Conservation (phyloP, 768 basidiomycete genomes). For the Mycena sanguinolenta region DNA sequence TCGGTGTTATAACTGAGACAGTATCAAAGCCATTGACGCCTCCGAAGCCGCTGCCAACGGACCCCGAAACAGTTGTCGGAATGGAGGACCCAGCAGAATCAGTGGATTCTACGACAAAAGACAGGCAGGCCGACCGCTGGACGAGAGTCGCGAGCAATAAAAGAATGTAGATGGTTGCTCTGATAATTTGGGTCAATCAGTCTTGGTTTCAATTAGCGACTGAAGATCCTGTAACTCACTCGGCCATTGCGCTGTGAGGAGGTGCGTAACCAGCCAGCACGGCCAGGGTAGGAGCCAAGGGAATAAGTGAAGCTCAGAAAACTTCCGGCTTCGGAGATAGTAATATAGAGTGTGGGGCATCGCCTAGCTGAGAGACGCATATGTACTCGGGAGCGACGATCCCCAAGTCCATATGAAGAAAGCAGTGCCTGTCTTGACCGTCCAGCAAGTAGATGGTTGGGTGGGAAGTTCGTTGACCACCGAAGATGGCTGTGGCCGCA, state of each 20-base stretch:
- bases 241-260: background rate
- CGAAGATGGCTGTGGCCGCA: background rate
- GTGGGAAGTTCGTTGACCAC: slow-evolving; percentile 9
- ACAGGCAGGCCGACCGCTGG: background rate
- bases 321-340: background rate
- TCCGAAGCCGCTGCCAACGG: too few relatives aligned
- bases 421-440: background rate
- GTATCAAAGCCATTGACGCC: too few relatives aligned
- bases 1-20: too few relatives aligned
- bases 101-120: background rate
- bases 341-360: slow-evolving; percentile 1
- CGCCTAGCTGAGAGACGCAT: slow-evolving; percentile 21
- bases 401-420: background rate
- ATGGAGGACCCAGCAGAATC: too few relatives aligned
- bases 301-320: slow-evolving; percentile 2
- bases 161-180: background rate
- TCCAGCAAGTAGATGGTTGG: background rate
- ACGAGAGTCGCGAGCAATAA: background rate
- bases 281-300: background rate
- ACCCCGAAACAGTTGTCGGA: too few relatives aligned
- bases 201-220: background rate
- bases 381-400: slow-evolving; percentile 9
- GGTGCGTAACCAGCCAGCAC: background rate
- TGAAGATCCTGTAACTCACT: slow-evolving; percentile 4
- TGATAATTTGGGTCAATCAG: background rate